These are phyloP conservation scores for Podila epicladia DNA, from an alignment of 192 early-diverging fungal genomes.

Conservation along the genomic window DNA sequence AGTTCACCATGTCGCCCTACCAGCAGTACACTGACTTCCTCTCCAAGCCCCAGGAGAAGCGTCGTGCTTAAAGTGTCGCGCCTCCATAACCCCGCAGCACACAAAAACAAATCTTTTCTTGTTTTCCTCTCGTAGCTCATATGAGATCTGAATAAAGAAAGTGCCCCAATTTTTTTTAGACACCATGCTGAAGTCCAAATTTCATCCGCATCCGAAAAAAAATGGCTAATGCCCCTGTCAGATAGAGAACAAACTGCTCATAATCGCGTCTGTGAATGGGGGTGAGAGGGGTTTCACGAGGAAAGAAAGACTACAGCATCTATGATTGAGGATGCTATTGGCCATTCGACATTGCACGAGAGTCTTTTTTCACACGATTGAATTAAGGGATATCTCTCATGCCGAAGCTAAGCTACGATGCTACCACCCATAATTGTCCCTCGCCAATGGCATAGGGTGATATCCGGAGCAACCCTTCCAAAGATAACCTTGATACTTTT, in stretches of 20 bases:
- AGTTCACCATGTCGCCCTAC: constrained; percentile 86
- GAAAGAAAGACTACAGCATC: background rate
- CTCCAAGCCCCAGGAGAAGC: constrained; percentile 58
- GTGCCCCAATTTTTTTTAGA: background rate
- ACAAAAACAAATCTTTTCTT: constrained; percentile 22
- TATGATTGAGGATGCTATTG: too few species aligned
- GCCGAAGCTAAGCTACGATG: too few species aligned
- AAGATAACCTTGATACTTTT: too few species aligned
- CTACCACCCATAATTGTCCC: background rate
- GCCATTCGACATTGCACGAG: background rate
- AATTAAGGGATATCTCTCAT: too few species aligned
- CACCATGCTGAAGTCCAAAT: background rate
- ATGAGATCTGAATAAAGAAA: constrained; percentile 3
- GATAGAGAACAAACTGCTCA: background rate
- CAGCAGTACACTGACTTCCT: constrained; percentile 91
- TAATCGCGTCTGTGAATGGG: background rate
- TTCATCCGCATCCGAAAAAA: background rate
- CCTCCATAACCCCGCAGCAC: too few species aligned
- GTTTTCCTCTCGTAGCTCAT: constrained; percentile 32
- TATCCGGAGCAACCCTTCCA: too few species aligned
- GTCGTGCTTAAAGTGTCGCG: constrained; percentile 38
- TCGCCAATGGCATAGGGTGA: background rate
- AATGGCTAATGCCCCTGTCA: too few species aligned
- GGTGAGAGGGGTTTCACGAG: constrained; percentile 4
- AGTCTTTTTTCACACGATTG: too few species aligned